A percentile compares a stretch with the other conserved stretches of the same genome.
Conservation (phyloP, 192 early-diverging fungal genomes). For the Rhizoclosmatium globosum region DNA sequence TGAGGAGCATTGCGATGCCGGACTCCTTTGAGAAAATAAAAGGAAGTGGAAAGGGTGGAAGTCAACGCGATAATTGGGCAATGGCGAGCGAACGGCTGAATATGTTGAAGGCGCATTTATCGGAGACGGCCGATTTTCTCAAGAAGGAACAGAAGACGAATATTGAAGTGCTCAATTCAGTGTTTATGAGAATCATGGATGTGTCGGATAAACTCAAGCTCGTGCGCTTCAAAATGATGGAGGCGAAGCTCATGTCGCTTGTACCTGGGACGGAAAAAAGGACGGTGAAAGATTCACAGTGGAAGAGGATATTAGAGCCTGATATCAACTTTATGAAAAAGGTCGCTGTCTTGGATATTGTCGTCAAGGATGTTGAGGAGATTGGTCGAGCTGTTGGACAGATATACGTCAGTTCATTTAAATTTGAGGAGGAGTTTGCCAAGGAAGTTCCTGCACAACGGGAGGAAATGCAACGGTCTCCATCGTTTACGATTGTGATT, state of each 20-base stretch:
- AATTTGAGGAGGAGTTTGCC: neutral
- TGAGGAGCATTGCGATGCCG: neutral
- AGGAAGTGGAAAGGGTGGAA: neutral
- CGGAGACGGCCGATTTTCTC: neutral
- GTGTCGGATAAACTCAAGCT: neutral
- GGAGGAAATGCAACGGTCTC: neutral
- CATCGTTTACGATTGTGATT: neutral
- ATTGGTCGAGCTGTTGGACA: neutral
- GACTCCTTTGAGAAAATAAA: neutral
- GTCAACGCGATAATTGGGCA: neutral
- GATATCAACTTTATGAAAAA: neutral
- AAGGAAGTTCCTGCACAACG: neutral
- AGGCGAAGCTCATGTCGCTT: neutral
- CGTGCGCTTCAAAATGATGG: neutral
- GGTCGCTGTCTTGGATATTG: neutral
- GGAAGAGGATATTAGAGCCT: neutral
- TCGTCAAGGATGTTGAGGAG: neutral
- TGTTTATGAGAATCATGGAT: neutral
- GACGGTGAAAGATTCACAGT: neutral
- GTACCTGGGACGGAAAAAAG: neutral
- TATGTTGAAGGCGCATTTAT: neutral
- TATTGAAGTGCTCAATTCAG: neutral
- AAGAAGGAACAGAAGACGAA: neutral
- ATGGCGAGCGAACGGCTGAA: neutral
- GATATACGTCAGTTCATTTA: neutral